These are phyloP conservation scores for Aspergillus spinulosporus DNA, from an alignment of 2,329 filamentous ascomycete genomes.

Conservation along the genomic window DNA sequence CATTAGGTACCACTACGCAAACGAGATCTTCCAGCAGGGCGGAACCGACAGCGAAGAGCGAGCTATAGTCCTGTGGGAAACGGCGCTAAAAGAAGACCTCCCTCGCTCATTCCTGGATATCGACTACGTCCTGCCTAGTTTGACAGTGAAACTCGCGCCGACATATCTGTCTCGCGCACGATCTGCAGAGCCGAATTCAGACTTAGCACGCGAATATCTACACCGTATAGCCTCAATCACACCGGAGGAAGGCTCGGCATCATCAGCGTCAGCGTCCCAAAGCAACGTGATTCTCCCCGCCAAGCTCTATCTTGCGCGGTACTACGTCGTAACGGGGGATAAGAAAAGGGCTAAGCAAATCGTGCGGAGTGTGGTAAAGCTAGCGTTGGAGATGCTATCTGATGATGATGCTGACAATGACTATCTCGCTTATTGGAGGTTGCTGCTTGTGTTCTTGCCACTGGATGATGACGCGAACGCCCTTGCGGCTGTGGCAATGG, in stretches of 20 bases:
- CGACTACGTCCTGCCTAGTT: conserved; percentile 16
- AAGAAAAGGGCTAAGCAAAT: conserved; percentile 22
- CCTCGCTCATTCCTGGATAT: conserved; percentile 17
- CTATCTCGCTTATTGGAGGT: conserved; percentile 24
- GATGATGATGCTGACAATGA: conserved; percentile 33
- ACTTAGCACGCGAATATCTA: conserved; percentile 16
- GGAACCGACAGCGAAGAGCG: conserved; percentile 12
- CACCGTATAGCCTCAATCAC: conserved; percentile 17
- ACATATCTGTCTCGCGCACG: conserved; percentile 22
- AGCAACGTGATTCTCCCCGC: conserved; percentile 21
- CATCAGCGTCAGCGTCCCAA: conserved; percentile 6
- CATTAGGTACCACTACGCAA: conserved; percentile 21
- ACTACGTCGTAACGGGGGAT: conserved; percentile 23
- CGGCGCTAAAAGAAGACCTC: conserved; percentile 19
- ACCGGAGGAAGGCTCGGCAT: conserved; percentile 13
- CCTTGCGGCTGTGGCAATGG: conserved; percentile 20
- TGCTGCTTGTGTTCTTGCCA: conserved; percentile 25
- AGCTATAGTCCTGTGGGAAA: conserved; percentile 21
- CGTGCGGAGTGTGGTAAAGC: conserved; percentile 24
- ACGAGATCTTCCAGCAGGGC: conserved; percentile 15
- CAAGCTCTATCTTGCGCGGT: conserved; percentile 23
- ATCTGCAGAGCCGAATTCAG: conserved; percentile 3
- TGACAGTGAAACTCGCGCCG: conserved; percentile 21
- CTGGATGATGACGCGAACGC: conserved; percentile 25
- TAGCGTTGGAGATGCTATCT: conserved; percentile 30